Conservation (phyloP, 1,284 basidiomycete species). For the Apiotrichum mycotoxinovorans region DNA sequence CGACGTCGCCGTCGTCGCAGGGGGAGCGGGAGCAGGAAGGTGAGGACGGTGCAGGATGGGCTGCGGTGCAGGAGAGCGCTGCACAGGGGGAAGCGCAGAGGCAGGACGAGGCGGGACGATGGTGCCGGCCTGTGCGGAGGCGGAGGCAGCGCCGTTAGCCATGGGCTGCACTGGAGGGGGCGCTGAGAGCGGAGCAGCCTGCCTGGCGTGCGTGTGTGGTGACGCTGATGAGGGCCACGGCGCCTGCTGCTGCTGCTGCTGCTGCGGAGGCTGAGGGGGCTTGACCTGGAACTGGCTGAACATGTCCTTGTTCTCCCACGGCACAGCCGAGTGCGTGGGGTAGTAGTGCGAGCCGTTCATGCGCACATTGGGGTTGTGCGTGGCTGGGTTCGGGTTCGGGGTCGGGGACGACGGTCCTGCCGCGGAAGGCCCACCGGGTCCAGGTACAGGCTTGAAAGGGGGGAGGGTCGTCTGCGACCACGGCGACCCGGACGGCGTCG, state of each 20-base stretch:
- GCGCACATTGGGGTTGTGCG: conserved; percentile 12
- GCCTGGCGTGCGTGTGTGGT: too few relatives aligned
- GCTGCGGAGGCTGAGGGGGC: background rate
- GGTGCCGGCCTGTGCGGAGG: background rate
- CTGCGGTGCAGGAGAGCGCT: too few relatives aligned
- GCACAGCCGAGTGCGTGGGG: conserved; percentile 14
- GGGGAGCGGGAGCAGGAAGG: too few relatives aligned
- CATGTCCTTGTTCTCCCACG: conserved; percentile 18
- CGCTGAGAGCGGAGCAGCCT: too few relatives aligned
- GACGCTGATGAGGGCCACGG: too few relatives aligned
- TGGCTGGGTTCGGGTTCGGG: too few relatives aligned
- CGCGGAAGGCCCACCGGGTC: too few relatives aligned
- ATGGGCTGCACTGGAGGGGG: background rate
- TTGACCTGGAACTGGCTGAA: conserved; percentile 15
- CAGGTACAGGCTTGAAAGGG: too few relatives aligned
- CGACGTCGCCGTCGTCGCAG: too few relatives aligned
- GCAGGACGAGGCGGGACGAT: background rate
- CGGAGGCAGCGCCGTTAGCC: too few relatives aligned
- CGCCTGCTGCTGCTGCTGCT: background rate
- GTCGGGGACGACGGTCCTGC: background rate
- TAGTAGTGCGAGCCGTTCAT: conserved; percentile 12
- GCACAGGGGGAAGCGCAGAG: background rate
- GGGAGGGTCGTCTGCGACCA: background rate
- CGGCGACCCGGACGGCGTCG: too few relatives aligned
- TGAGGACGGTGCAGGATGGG: too few relatives aligned